phyloP scores from a whole-genome alignment of 257 asterid genomes.

The Henckelia pumila region DNA sequence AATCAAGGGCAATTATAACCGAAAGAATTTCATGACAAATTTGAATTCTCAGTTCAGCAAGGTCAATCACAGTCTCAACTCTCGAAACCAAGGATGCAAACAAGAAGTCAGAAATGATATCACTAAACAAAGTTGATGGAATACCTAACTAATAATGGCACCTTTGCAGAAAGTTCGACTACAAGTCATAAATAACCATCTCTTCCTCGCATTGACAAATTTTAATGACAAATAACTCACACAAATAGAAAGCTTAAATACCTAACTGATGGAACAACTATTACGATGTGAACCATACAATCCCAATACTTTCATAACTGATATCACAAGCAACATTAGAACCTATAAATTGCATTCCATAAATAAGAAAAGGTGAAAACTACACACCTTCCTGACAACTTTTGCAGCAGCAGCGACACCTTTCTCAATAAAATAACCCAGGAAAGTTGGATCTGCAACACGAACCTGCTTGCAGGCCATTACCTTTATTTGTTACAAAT shows the following conservation, averaged over 20 bases:
- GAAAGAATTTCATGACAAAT: neutral
- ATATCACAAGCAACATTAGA: neutral
- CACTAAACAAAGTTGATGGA: neutral
- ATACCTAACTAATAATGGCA: neutral
- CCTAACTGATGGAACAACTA: neutral
- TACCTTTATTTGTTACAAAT: conserved; percentile 16
- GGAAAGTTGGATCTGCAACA: conserved; percentile 91
- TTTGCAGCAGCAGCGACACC: conserved; percentile 91
- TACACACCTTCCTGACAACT: conserved; percentile 64
- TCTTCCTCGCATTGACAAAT: neutral
- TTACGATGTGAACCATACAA: neutral
- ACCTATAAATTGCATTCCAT: neutral
- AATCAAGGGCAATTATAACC: neutral
- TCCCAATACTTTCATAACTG: neutral
- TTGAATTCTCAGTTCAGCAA: neutral
- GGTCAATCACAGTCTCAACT: neutral
- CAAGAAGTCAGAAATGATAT: neutral
- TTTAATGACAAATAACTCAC: neutral
- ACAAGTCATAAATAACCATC: neutral
- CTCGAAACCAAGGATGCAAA: neutral
- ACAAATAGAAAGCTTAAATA: neutral
- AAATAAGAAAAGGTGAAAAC: conserved; percentile 7
- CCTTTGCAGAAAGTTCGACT: neutral
- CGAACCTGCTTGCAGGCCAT: conserved; percentile 63
- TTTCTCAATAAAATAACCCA: conserved; percentile 92